A percentile compares a stretch with the other conserved stretches of the same genome.
Evolutionary conservation across 768 basidiomycete species (phyloP).

Genomic region (Gyrodon lividus): DNA sequence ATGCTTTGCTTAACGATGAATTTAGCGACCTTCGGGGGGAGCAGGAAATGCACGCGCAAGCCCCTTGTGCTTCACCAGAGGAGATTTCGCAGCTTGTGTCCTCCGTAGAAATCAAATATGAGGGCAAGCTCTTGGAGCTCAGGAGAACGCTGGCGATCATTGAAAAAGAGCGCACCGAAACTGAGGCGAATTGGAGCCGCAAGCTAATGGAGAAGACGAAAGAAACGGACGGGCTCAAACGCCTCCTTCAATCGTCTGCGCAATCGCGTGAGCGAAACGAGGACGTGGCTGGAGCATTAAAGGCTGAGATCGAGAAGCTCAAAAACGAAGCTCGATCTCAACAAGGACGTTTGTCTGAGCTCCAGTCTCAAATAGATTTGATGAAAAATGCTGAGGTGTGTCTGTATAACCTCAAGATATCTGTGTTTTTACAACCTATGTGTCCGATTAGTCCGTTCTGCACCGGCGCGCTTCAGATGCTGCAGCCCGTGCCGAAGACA

Average conservation of each 20-base stretch:
- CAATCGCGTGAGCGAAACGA: constrained; percentile 62
- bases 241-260: constrained; percentile 52
- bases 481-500: constrained; percentile 43
- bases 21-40: constrained; percentile 61
- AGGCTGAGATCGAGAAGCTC: constrained; percentile 53
- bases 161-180: constrained; percentile 84
- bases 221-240: constrained; percentile 74
- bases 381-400: constrained; percentile 64
- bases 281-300: constrained; percentile 46
- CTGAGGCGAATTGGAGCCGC: constrained; percentile 85
- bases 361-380: constrained; percentile 48
- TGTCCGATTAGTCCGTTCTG: constrained; percentile 39
- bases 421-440: not conserved
- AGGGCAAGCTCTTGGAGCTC: constrained; percentile 71
- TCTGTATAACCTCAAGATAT: not conserved
- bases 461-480: constrained; percentile 50
- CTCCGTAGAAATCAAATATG: constrained; percentile 74
- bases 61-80: constrained; percentile 49
- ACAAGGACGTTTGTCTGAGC: constrained; percentile 54
- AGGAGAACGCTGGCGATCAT: constrained; percentile 56
- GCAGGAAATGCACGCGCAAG: constrained; percentile 44
- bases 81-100: constrained; percentile 74
- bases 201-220: constrained; percentile 76
- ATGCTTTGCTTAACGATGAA: constrained; percentile 70
- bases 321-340: constrained; percentile 47